These are phyloP conservation scores for Jimgerdemannia lactiflua DNA, from an alignment of 192 early-diverging fungal genomes.

Conservation along the genomic window DNA sequence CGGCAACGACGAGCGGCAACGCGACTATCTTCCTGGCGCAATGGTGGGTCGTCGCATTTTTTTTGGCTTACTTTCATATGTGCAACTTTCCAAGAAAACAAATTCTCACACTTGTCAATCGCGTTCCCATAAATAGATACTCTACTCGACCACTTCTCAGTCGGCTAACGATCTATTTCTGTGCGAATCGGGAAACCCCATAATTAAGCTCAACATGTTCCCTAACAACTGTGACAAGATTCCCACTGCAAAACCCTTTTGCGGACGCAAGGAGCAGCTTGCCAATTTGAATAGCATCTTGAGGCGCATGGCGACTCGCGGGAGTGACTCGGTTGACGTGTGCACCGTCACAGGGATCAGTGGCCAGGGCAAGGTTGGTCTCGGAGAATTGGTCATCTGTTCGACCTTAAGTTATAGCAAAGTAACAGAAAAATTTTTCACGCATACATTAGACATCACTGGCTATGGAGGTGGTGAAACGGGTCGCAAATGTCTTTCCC, in stretches of 20 bases:
- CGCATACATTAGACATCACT: too few relatives aligned
- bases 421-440: too few relatives aligned
- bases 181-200: background rate
- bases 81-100: background rate
- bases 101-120: background rate
- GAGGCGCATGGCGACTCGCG: background rate
- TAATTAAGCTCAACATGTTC: background rate
- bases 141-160: background rate
- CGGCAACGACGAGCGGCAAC: background rate
- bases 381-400: background rate
- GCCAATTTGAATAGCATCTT: background rate
- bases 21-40: background rate
- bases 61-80: background rate
- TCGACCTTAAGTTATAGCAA: too few relatives aligned
- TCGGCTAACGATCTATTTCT: background rate
- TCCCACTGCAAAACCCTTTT: background rate
- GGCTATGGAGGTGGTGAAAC: too few relatives aligned
- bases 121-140: background rate
- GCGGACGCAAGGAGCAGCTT: background rate
- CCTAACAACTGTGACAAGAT: background rate
- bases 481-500: too few relatives aligned
- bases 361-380: background rate
- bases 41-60: background rate
- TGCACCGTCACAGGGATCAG: background rate
- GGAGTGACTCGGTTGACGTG: background rate